Evolutionary conservation across 345 rosid genomes (phyloP).

Genomic region (Bruguiera sexangula): DNA sequence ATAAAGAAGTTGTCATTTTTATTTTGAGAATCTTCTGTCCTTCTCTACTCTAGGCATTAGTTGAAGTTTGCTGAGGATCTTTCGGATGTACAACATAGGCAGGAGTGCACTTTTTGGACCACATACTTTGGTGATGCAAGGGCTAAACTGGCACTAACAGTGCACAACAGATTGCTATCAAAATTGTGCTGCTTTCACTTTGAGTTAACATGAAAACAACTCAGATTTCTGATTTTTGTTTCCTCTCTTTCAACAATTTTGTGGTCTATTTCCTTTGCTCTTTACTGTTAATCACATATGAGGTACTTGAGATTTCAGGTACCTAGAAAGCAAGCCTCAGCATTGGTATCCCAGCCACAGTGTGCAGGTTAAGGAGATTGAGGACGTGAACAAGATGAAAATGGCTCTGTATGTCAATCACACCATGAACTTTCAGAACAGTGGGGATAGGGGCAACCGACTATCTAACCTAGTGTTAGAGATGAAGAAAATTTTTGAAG

Average conservation of each 20-base stretch:
- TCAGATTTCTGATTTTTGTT: too few species aligned
- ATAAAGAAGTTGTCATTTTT: too few species aligned
- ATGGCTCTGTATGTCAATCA: constrained; percentile 55
- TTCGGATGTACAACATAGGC: too few species aligned
- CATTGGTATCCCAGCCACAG: constrained; percentile 56
- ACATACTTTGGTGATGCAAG: too few species aligned
- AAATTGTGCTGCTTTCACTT: too few species aligned
- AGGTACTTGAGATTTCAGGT: constrained; percentile 34
- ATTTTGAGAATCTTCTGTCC: too few species aligned
- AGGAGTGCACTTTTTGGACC: too few species aligned
- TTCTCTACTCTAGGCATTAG: too few species aligned
- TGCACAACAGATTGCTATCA: too few species aligned
- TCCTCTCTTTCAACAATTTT: not conserved
- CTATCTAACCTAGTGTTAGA: constrained; percentile 58
- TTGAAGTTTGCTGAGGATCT: too few species aligned
- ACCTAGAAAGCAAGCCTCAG: constrained; percentile 62
- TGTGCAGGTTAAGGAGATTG: constrained; percentile 59
- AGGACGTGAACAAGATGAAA: constrained; percentile 68
- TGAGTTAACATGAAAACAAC: too few species aligned
- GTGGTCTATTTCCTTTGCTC: not conserved
- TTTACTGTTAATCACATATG: not conserved
- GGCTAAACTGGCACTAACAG: too few species aligned
- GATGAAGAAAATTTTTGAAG: constrained; percentile 57
- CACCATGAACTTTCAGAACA: constrained; percentile 67
- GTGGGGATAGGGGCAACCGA: constrained; percentile 46